phyloP scores from a whole-genome alignment of 805 yeast species.

The Ogataea trehaloabstinens region DNA sequence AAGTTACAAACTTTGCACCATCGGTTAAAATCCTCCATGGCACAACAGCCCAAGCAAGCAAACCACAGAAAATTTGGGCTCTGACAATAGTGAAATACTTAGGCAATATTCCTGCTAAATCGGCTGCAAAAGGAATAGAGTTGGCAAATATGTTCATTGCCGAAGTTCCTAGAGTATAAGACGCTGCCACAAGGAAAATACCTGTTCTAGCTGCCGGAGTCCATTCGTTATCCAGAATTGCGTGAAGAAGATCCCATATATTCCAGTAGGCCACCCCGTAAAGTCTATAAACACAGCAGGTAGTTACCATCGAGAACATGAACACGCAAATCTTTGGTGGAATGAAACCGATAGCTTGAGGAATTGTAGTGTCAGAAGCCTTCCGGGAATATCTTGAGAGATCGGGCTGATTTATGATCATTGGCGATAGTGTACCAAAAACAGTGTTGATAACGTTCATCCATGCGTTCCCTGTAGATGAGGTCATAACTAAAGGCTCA shows the following conservation, averaged over 20 bases:
- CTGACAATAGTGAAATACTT: constrained; percentile 25
- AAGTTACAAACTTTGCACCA: constrained; percentile 18
- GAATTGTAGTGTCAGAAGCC: constrained; percentile 10
- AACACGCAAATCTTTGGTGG: constrained; percentile 14
- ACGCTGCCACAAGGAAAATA: constrained; percentile 18
- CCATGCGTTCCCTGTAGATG: constrained; percentile 13
- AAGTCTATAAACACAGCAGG: constrained; percentile 12
- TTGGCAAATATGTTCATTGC: constrained; percentile 30
- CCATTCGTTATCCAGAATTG: constrained; percentile 27
- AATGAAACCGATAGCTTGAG: constrained; percentile 16
- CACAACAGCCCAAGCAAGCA: constrained; percentile 21
- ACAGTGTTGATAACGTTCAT: constrained; percentile 19
- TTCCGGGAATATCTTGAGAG: constrained; percentile 22
- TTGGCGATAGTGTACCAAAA: constrained; percentile 23
- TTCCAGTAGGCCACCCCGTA: constrained; percentile 26
- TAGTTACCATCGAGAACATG: constrained; percentile 15
- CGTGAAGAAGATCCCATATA: constrained; percentile 25
- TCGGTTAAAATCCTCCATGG: constrained; percentile 19
- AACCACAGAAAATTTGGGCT: constrained; percentile 17
- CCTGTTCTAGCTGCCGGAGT: constrained; percentile 26
- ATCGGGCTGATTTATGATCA: constrained; percentile 27
- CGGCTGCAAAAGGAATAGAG: constrained; percentile 23
- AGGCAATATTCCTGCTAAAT: constrained; percentile 25
- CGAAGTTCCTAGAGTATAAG: constrained; percentile 23
- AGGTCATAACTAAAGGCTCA: background rate